phyloP scores from a whole-genome alignment of 2,329 filamentous ascomycete species.

The Fusarium dlaminii region DNA sequence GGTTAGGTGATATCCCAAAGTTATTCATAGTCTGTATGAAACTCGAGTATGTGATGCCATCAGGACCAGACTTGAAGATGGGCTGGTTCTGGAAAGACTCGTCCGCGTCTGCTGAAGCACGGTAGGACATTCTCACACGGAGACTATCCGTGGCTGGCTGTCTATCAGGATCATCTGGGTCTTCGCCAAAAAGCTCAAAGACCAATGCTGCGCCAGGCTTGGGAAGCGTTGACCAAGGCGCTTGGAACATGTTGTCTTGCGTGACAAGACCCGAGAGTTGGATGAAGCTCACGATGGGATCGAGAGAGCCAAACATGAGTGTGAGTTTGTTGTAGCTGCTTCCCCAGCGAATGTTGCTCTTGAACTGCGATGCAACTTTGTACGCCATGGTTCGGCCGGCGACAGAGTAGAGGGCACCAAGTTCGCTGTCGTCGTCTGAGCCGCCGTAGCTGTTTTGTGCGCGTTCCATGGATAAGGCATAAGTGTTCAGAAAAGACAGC shows the following conservation, averaged over 20 bases:
- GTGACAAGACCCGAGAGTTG: constrained; percentile 58
- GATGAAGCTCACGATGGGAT: constrained; percentile 66
- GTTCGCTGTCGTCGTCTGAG: constrained; percentile 47
- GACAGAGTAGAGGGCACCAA: constrained; percentile 55
- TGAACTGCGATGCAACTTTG: constrained; percentile 55
- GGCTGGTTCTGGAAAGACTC: constrained; percentile 50
- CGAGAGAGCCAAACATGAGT: constrained; percentile 63
- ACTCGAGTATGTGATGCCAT: constrained; percentile 50
- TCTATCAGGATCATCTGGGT: constrained; percentile 28
- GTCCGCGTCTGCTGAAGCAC: constrained; percentile 54
- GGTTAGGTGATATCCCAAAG: constrained; percentile 46
- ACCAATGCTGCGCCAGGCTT: constrained; percentile 78
- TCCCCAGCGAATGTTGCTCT: constrained; percentile 51
- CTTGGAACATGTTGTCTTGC: constrained; percentile 60
- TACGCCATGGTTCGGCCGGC: constrained; percentile 62
- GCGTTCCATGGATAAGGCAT: constrained; percentile 76
- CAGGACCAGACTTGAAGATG: constrained; percentile 52
- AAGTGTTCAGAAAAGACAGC: constrained; percentile 60
- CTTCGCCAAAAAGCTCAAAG: constrained; percentile 69
- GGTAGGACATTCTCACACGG: constrained; percentile 66
- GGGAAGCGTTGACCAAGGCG: constrained; percentile 55
- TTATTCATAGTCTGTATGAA: constrained; percentile 52
- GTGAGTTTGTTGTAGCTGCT: constrained; percentile 58
- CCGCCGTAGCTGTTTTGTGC: constrained; percentile 62
- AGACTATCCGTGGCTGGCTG: constrained; percentile 51